Conservation (phyloP, 2,329 filamentous ascomycete species). For the Magnaporthales sp. region DNA sequence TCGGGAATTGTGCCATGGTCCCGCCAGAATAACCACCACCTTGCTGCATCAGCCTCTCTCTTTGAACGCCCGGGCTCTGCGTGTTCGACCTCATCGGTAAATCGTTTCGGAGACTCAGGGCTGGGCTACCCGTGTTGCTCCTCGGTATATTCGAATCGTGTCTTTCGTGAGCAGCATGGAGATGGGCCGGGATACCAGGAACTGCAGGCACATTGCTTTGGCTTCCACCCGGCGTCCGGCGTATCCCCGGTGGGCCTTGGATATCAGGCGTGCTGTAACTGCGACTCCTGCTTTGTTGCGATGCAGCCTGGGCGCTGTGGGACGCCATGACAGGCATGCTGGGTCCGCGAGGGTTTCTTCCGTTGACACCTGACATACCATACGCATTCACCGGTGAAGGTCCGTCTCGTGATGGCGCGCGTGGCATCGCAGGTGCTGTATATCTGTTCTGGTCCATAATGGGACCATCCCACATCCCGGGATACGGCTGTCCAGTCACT, state of each 20-base stretch:
- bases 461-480: constrained; percentile 44
- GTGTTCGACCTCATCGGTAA: constrained; percentile 60
- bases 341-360: constrained; percentile 63
- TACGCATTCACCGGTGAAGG: constrained; percentile 56
- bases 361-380: constrained; percentile 38
- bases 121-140: constrained; percentile 76
- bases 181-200: constrained; percentile 66
- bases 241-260: constrained; percentile 56
- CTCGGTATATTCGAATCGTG: constrained; percentile 59
- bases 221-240: constrained; percentile 46
- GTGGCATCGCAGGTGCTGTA: constrained; percentile 78
- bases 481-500: constrained; percentile 51
- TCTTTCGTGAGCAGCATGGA: constrained; percentile 43
- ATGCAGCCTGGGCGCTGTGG: constrained; percentile 41
- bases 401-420: constrained; percentile 71
- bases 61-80: constrained; percentile 61
- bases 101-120: constrained; percentile 36
- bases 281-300: constrained; percentile 65
- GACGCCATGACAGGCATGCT: constrained; percentile 62
- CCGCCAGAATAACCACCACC: constrained; percentile 37
- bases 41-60: constrained; percentile 45
- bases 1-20: constrained; percentile 47
- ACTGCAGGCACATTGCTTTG: constrained; percentile 55
- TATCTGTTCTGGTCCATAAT: constrained; percentile 61
- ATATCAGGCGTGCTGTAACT: constrained; percentile 96